Percentiles rank a stretch among this genome's conserved stretches.
These are phyloP conservation scores for Camelina hispida DNA, from an alignment of 345 rosid species.

Conservation along the genomic window DNA sequence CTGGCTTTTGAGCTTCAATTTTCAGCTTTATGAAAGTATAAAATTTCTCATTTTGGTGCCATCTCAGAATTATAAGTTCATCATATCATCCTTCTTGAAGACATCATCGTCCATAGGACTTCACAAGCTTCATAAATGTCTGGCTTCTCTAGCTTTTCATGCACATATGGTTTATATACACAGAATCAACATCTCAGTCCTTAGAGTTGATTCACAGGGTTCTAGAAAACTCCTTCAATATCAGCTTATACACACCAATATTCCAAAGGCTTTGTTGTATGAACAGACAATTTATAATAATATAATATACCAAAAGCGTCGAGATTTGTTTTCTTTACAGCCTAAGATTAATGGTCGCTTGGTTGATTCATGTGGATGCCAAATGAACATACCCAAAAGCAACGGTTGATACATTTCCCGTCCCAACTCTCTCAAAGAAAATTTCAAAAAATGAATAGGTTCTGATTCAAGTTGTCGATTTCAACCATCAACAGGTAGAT, in stretches of 20 bases:
- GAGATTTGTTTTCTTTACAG: conserved; percentile 9
- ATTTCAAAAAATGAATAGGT: not conserved
- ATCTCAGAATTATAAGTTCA: not conserved
- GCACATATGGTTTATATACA: not conserved
- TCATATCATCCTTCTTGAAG: not conserved
- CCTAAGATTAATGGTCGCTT: not conserved
- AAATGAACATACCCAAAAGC: conserved; percentile 1
- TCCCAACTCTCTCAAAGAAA: conserved; percentile 1
- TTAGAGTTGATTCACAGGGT: conserved; percentile 50
- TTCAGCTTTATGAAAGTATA: not conserved
- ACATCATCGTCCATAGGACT: not conserved
- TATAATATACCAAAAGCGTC: not conserved
- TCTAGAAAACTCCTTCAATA: conserved; percentile 58
- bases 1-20: not conserved
- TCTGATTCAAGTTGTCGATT: not conserved
- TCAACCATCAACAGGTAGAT: conserved; percentile 7
- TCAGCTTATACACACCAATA: conserved; percentile 35
- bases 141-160: conserved; percentile 5
- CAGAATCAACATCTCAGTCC: conserved; percentile 16
- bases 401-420: not conserved
- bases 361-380: not conserved
- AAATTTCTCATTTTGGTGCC: not conserved
- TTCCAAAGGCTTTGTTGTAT: conserved; percentile 5
- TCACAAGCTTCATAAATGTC: not conserved
- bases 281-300: not conserved